Conservation (phyloP, 768 basidiomycete species). For the Leccinum longicurvipes region DNA sequence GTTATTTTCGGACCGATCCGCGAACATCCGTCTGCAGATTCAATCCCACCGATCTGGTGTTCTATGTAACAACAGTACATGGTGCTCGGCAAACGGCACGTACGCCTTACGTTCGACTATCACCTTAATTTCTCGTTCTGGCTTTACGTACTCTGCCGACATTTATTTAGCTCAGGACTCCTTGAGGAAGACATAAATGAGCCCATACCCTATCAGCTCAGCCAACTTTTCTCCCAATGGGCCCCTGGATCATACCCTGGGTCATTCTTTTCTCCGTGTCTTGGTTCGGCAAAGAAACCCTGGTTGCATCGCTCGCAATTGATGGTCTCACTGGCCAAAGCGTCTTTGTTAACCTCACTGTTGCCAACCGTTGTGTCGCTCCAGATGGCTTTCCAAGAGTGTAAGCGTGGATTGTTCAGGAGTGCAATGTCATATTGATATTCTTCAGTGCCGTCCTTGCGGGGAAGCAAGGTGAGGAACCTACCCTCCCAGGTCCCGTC, state of each 20-base stretch:
- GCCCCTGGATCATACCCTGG: background rate
- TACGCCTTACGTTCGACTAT: background rate
- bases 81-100: background rate
- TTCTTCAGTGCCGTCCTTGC: constrained; percentile 33
- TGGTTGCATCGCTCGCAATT: background rate
- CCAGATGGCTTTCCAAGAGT: constrained; percentile 13
- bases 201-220: background rate
- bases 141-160: background rate
- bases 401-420: background rate
- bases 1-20: background rate
- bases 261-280: background rate
- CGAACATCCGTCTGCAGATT: background rate
- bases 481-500: constrained; percentile 38
- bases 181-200: background rate
- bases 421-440: background rate
- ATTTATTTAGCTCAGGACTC: background rate
- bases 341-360: background rate
- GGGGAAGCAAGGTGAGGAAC: constrained; percentile 21
- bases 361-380: constrained; percentile 6
- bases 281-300: background rate
- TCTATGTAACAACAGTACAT: background rate
- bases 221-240: background rate
- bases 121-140: background rate
- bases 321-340: background rate
- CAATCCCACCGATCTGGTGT: background rate